Evolutionary conservation across 805 yeast species (phyloP), one percentile per base, ranked within the genome.

Genomic region (Spathaspora girioi): DNA sequence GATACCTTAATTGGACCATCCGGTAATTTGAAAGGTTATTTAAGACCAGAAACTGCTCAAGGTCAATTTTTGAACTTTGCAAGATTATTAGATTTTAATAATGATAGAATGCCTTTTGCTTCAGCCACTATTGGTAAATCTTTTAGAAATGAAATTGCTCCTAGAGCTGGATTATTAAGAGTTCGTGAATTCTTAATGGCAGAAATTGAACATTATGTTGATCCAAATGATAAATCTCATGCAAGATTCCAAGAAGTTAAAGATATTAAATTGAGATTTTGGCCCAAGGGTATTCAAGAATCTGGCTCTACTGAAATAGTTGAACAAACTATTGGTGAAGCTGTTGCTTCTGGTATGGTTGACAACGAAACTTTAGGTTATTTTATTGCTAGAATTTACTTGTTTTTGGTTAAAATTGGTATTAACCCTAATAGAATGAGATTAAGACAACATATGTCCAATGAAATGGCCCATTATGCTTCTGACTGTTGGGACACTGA

Each of bases 401-500:
- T 76, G 65, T 94, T 94, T 73, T 80, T 94, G 69, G 65, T 76
- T 56, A 89, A 87, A 68, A 89, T 94, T 65, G 99, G 99, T 77
- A 91, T 92, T 59, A 93, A 94, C 70, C 78, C 86, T 54, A 66
- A 73, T 51, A 84, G 90, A 65, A 74, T 94, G 69, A 84, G 99
- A 71, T 94, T 94, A 83, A 88, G 99, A 79, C 99, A 94, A 78
- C 99, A 94, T 75, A 86, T 94, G 96, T 80, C 86, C 61, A 94
- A 94, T 69, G 99, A 94, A 78, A 94, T 94, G 99, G 99, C 99
- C 17, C 99, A 94, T 72, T 94, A 94, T 71, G 99, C 99, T 54
- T 85, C 96, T 60, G 99, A 94, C 76, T 94, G 99, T 79, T 94
- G 99, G 99, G 99, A 94, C 76, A 97, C 96, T 58, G 99, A 94